These are phyloP conservation scores for Stylosanthes scabra DNA, from an alignment of 331 rosid genomes.

Conservation along the genomic window DNA sequence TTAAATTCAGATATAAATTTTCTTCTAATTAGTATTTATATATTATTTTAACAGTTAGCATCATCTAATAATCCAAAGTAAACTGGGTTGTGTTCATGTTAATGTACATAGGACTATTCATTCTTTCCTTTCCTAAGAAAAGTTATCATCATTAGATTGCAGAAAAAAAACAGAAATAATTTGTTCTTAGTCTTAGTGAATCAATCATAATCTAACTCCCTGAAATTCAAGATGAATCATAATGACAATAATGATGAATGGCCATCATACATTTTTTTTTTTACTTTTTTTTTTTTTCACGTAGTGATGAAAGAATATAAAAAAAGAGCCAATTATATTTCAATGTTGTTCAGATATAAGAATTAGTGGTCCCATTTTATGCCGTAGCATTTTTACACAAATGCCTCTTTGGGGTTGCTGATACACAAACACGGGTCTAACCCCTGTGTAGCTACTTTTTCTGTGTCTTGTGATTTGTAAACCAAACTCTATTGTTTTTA, in stretches of 20 bases:
- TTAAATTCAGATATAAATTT: no score
- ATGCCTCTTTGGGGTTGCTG: background rate
- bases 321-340: background rate
- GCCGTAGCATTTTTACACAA: no score
- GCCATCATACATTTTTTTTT: background rate
- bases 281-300: background rate
- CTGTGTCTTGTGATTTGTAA: background rate
- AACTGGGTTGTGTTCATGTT: background rate
- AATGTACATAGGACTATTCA: no score
- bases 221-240: conserved; percentile 1
- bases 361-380: background rate
- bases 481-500: background rate
- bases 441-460: background rate
- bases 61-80: background rate
- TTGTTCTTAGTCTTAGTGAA: background rate
- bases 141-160: background rate
- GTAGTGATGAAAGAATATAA: background rate
- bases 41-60: background rate
- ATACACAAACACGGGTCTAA: background rate
- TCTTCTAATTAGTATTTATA: no score
- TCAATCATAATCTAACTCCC: background rate
- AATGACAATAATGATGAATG: background rate
- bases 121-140: background rate
- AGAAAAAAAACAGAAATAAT: background rate
- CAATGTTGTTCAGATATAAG: background rate